phyloP scores from a whole-genome alignment of 2,329 filamentous ascomycete genomes.

The Lecanicillium sp. region DNA sequence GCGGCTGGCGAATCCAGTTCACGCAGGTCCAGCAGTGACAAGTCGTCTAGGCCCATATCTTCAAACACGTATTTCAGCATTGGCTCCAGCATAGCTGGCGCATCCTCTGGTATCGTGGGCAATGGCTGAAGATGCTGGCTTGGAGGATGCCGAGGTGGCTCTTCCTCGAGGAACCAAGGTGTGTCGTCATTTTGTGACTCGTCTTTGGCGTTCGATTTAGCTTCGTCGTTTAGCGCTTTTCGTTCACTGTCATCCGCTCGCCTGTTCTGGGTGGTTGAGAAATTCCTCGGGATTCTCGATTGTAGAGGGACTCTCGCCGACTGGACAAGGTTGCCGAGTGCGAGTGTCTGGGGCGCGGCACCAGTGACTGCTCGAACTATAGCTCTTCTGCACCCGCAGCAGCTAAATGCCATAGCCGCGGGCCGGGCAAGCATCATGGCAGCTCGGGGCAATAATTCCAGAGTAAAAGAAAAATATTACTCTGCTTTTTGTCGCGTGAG shows the following conservation, averaged over 20 bases:
- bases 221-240: slow-evolving; percentile 12
- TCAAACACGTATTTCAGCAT: slow-evolving; percentile 74
- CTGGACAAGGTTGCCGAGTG: slow-evolving; percentile 8
- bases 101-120: slow-evolving; percentile 52
- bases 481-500: too few relatives aligned
- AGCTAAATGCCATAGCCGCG: slow-evolving; percentile 19
- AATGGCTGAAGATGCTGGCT: slow-evolving; percentile 39
- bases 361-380: slow-evolving; percentile 21
- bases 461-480: not conserved
- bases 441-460: not conserved
- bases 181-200: slow-evolving; percentile 25
- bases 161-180: slow-evolving; percentile 84
- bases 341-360: slow-evolving; percentile 3
- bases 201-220: slow-evolving; percentile 10
- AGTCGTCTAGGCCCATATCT: slow-evolving; percentile 77
- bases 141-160: slow-evolving; percentile 46
- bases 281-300: slow-evolving; percentile 14
- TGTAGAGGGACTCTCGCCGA: slow-evolving; percentile 10
- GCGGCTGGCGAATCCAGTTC: slow-evolving; percentile 78
- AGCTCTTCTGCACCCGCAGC: slow-evolving; percentile 21
- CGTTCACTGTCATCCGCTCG: slow-evolving; percentile 5
- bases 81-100: slow-evolving; percentile 63
- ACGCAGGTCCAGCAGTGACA: slow-evolving; percentile 76
- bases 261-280: slow-evolving; percentile 12
- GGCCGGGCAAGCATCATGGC: slow-evolving; percentile 23